Conservation (phyloP, 1,139 yeast genomes). For the Protomyces arabidopsidicola region DNA sequence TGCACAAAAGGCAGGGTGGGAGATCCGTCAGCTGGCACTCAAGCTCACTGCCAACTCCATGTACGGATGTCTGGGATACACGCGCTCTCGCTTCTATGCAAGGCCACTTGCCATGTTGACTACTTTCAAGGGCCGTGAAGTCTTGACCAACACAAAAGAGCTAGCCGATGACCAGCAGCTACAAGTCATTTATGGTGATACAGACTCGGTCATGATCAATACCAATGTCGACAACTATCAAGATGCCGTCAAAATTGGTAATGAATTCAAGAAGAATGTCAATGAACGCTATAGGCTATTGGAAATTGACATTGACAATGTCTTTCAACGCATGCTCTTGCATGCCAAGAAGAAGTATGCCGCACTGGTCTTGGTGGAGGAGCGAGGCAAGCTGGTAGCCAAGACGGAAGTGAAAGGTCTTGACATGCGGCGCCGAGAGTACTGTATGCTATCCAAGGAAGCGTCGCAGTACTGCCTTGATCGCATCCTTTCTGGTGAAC, state of each 20-base stretch:
- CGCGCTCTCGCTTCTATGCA: conserved; percentile 88
- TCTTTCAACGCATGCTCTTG: conserved; percentile 73
- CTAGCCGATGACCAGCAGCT: conserved; percentile 80
- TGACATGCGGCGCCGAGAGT: conserved; percentile 96
- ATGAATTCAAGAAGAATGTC: conserved; percentile 74
- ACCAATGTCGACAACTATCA: conserved; percentile 66
- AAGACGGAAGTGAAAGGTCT: conserved; percentile 87
- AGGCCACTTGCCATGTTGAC: conserved; percentile 94
- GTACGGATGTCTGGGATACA: conserved; percentile 98
- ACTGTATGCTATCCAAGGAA: conserved; percentile 86
- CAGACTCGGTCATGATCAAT: conserved; percentile 98
- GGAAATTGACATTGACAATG: conserved; percentile 94
- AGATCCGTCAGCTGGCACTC: conserved; percentile 91
- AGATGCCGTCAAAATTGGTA: conserved; percentile 80
- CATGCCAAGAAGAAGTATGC: conserved; percentile 99
- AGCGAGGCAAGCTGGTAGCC: conserved; percentile 49
- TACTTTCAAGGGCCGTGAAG: conserved; percentile 93
- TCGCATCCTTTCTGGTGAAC: conserved; percentile 65
- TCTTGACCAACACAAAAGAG: conserved; percentile 86
- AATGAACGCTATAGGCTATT: conserved; percentile 80
- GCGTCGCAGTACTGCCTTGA: conserved; percentile 69
- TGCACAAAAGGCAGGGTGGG: conserved; percentile 62
- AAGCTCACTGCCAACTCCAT: conserved; percentile 96
- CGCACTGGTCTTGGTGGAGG: conserved; percentile 59
- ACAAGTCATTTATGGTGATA: conserved; percentile 94